Conservation (phyloP, 768 basidiomycete species). For the Lactifluus pinguis region DNA sequence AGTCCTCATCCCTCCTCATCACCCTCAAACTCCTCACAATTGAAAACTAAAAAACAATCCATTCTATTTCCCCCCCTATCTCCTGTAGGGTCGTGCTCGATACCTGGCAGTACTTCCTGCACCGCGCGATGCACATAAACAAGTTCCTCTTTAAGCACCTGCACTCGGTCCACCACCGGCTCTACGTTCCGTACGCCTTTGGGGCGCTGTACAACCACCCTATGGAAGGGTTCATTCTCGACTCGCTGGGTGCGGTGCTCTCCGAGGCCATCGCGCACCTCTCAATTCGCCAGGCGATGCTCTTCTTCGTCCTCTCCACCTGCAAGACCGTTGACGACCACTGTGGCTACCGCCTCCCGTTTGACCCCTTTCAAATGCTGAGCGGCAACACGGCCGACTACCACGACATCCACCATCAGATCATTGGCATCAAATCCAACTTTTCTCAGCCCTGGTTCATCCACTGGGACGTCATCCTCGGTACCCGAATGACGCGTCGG, state of each 20-base stretch:
- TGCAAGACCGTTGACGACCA: slow-evolving; percentile 95
- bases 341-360: slow-evolving; percentile 83
- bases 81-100: slow-evolving; percentile 76
- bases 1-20: slow-evolving; percentile 28
- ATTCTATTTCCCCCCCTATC: neutral
- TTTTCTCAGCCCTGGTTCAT: slow-evolving; percentile 95
- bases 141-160: slow-evolving; percentile 85
- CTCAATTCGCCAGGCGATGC: slow-evolving; percentile 70
- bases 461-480: slow-evolving; percentile 83
- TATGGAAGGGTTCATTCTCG: slow-evolving; percentile 85
- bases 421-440: slow-evolving; percentile 88
- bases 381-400: slow-evolving; percentile 91
- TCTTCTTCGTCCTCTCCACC: slow-evolving; percentile 78
- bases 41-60: neutral
- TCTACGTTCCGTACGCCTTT: slow-evolving; percentile 95
- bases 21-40: neutral
- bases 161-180: slow-evolving; percentile 90
- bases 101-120: slow-evolving; percentile 97
- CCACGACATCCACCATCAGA: slow-evolving; percentile 96
- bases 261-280: slow-evolving; percentile 64
- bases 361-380: slow-evolving; percentile 83
- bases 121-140: slow-evolving; percentile 86
- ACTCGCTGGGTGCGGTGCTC: slow-evolving; percentile 69
- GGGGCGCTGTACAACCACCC: slow-evolving; percentile 98
- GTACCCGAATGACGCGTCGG: slow-evolving; percentile 71